Base-by-base conservation (phyloP, 768 basidiomycete genomes). In the Coprinopsis strossmayeri region DNA sequence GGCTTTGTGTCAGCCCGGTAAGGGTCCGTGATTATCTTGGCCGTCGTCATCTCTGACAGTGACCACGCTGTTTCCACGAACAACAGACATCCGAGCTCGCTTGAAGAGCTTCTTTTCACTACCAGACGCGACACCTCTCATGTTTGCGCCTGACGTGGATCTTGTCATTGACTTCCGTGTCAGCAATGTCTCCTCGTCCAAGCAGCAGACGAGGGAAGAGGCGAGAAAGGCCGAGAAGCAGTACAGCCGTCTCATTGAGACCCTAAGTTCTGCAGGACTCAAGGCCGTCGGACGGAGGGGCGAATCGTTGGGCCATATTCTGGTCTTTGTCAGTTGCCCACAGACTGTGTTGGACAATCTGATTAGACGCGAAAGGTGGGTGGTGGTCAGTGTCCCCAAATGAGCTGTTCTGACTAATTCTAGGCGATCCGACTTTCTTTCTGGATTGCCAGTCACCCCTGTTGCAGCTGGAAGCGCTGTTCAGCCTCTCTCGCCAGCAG, bases 371-470 rank as follows among this genome's bases (percentile, higher is more conserved):
- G 91, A 94, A 69, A 70, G 83, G 91, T 89, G 59, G 59, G 83
- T 65, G 28, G 39, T n/a, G 3, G 13, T 2, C n/a, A 41, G 9
- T 40, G 20, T 23, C 48, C 38, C 24, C 2, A 45, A 21, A 26
- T 34, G 26, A 4, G 24, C 23, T 34, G 20, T 26, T 30, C 39
- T 24, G 10, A 40, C 1, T 18, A 3, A 43, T 35, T 45, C 5
- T 55, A 91, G 86, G 49, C 76, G 83, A 57, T 79, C 82, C 2
- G 90, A 89, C 64, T 91, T 87, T 59, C 66, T 92, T 2, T 81
- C 80, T 41, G 83, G 84, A 11, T 68, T 93, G 24, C 85, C 81
- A n/a, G 75, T 73, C 48, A 71, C 69, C 34, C 71, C 71, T 45
- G 57, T 78, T 15, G 67, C 73, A 3, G 62, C 67, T 24, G 73